phyloP scores from a whole-genome alignment of 495 filamentous ascomycete genomes.

The Penicillium cinerascens region DNA sequence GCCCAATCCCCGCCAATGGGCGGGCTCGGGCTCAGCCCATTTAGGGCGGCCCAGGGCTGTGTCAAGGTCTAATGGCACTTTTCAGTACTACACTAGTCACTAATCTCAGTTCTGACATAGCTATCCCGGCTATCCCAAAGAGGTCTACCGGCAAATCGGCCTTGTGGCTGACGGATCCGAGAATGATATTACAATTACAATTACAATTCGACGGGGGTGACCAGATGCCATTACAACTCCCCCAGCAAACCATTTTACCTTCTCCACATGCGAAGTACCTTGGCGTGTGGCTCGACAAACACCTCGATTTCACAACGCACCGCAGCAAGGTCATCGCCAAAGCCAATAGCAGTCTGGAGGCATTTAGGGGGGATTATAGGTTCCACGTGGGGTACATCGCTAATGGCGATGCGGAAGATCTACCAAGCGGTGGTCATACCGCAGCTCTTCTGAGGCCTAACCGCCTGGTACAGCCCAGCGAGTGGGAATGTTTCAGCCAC shows the following conservation, averaged over 20 bases:
- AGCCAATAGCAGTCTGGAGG: constrained; percentile 6
- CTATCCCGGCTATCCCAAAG: too few relatives aligned
- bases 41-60: too few relatives aligned
- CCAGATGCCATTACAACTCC: background rate
- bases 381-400: constrained; percentile 13
- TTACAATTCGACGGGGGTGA: background rate
- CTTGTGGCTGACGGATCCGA: too few relatives aligned
- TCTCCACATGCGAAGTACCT: constrained; percentile 1
- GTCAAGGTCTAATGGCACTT: too few relatives aligned
- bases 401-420: constrained; percentile 3
- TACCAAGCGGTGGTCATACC: too few relatives aligned
- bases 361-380: constrained; percentile 6
- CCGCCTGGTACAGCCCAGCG: constrained; percentile 7
- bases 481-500: too few relatives aligned
- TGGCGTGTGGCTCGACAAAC: constrained; percentile 15
- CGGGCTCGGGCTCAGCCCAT: too few relatives aligned
- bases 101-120: too few relatives aligned
- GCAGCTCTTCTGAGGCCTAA: constrained; percentile 14
- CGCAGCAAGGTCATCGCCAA: constrained; percentile 9
- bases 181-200: too few relatives aligned
- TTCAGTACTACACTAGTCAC: too few relatives aligned
- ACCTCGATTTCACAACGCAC: constrained; percentile 10
- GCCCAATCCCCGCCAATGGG: too few relatives aligned
- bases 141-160: too few relatives aligned
- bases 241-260: background rate